A percentile compares a stretch with the other conserved stretches of the same genome.
These are phyloP conservation scores for Metschnikowia corniflorae DNA, from an alignment of 805 yeast species.

Conservation along the genomic window DNA sequence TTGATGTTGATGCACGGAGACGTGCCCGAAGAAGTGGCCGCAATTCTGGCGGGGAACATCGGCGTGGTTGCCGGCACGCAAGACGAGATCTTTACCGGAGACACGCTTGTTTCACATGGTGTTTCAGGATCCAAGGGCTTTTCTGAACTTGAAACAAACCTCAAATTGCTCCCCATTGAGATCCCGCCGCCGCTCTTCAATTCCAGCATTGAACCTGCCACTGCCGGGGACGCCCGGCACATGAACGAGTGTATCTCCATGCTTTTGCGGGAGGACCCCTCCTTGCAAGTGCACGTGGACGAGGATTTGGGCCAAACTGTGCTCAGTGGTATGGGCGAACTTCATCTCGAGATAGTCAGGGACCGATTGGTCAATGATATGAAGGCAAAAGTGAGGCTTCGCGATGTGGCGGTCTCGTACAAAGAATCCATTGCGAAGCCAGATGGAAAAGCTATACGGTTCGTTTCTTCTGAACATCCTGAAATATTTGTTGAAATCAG, in stretches of 20 bases:
- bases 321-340: constrained; percentile 94
- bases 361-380: constrained; percentile 77
- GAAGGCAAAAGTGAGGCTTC: constrained; percentile 76
- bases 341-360: constrained; percentile 84
- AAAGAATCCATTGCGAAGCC: constrained; percentile 56
- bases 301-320: constrained; percentile 88
- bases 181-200: constrained; percentile 94
- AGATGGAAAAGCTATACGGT: constrained; percentile 18
- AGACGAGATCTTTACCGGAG: constrained; percentile 81
- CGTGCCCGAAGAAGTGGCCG: constrained; percentile 65
- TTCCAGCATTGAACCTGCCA: constrained; percentile 74
- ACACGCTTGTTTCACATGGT: constrained; percentile 70
- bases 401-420: constrained; percentile 85
- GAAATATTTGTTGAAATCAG: constrained; percentile 23
- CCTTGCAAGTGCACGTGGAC: constrained; percentile 65
- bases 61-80: constrained; percentile 80
- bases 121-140: constrained; percentile 42
- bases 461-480: constrained; percentile 19
- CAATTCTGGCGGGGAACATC: constrained; percentile 73
- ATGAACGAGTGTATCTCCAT: constrained; percentile 67
- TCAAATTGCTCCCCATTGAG: constrained; percentile 67
- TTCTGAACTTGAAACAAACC: constrained; percentile 35
- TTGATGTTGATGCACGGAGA: constrained; percentile 87
- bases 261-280: constrained; percentile 86
- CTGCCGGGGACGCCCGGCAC: constrained; percentile 74